Base-by-base conservation (phyloP, 441 rosid species). In the Brassica balearica region DNA sequence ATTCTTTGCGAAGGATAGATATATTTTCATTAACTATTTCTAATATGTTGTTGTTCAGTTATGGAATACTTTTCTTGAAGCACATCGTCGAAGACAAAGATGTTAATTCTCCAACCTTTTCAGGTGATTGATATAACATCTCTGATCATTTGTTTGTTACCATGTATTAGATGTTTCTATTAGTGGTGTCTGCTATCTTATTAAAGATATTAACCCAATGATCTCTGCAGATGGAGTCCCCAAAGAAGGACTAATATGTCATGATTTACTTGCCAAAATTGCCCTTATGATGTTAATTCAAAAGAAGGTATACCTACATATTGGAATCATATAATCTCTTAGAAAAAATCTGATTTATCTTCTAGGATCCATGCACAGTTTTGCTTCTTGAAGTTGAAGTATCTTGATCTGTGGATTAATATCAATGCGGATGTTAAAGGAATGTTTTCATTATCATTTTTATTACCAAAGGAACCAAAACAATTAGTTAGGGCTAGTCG, bases 221-320 rank as follows among this genome's bases (percentile, higher is more conserved):
- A 73, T 65, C 36, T 34, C 22, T 91, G 82, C 70, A 96, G 99
- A 91, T 83, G 98, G 96, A 61, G 93, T 95, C 51, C 97, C 96
- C 5, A 95, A 92, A 78, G 99, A 91, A 81, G 91, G 93, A 71
- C 86, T 89, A 41, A 80, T 85, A 77, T 77, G 86, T 61, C 77
- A 27, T 25, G 91, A 93, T 38, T 90, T 95, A 5, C 90, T 91
- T 12, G 85, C 82, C 10, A 85, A 91, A 74, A 85, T 95, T 48
- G 87, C 96, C 17, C n/a, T 81, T 74, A 69, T 93, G 80, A 73
- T 80, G 79, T 79, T 85, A 78, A 6, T 93, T 22, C 58, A 84
- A 78, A 88, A 89, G 14, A 95, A 93, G 87, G 98, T 92, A 81
- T 80, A 84, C 72, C 77, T 72, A 58, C 43, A 38, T 67, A 41